These are phyloP conservation scores for Stevia rebaudiana DNA, from an alignment of 140 eudicot species.

Conservation along the genomic window DNA sequence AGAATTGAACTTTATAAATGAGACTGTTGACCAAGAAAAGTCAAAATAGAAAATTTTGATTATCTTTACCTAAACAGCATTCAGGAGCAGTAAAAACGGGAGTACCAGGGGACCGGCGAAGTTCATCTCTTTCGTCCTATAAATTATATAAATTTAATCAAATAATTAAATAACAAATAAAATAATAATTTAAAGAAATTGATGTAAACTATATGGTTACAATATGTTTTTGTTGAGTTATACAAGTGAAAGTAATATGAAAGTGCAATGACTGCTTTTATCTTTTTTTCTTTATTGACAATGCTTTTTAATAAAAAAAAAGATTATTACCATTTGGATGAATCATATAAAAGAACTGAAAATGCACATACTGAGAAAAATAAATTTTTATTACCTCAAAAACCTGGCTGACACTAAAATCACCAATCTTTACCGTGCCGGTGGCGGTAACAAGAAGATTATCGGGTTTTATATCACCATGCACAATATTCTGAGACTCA, in stretches of 20 bases:
- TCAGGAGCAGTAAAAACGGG: constrained; percentile 92
- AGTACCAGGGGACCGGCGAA: constrained; percentile 87
- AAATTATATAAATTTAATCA: neutral
- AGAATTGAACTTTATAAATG: neutral
- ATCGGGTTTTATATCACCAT: constrained; percentile 92
- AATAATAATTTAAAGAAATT: neutral
- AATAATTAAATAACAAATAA: neutral
- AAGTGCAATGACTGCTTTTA: neutral
- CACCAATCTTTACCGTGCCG: constrained; percentile 81
- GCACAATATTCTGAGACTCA: constrained; percentile 58
- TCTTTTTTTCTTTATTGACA: neutral
- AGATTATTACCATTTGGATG: neutral
- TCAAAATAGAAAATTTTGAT: neutral
- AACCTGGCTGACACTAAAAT: constrained; percentile 92
- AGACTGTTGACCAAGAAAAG: neutral
- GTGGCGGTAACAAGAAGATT: constrained; percentile 67
- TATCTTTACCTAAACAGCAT: constrained; percentile 67
- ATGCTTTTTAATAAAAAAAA: neutral
- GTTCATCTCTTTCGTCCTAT: constrained; percentile 78
- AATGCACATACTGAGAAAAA: neutral
- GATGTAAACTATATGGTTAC: neutral
- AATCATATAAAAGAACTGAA: constrained; percentile 3
- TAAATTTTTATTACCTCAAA: constrained; percentile 66
- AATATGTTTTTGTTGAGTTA: neutral
- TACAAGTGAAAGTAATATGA: neutral